Percentiles rank a stretch among this genome's conserved stretches.
Evolutionary conservation across 345 rosid genomes (phyloP).

Genomic region (Camelina sativa): DNA sequence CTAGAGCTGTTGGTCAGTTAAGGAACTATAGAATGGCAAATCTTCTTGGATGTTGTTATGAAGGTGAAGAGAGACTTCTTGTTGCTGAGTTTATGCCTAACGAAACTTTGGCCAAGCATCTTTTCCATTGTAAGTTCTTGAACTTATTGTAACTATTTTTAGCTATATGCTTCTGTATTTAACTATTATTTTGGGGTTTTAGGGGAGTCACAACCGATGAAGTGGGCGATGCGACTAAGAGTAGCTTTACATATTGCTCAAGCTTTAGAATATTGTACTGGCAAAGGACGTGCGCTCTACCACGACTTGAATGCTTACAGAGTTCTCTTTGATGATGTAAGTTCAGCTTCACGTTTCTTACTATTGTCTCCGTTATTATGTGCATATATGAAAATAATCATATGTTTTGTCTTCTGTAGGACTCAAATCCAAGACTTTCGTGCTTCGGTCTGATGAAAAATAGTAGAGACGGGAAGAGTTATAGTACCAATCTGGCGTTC

Average conservation of each 20-base stretch:
- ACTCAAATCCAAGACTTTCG: slow-evolving; percentile 90
- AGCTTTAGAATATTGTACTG: slow-evolving; percentile 88
- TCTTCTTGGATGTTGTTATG: slow-evolving; percentile 89
- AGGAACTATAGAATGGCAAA: slow-evolving; percentile 76
- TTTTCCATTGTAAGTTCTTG: slow-evolving; percentile 75
- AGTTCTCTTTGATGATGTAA: slow-evolving; percentile 87
- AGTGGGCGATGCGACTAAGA: slow-evolving; percentile 95
- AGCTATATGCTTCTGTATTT: not conserved
- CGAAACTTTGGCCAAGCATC: slow-evolving; percentile 93
- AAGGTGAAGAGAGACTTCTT: slow-evolving; percentile 91
- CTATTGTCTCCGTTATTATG: not conserved
- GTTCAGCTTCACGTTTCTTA: slow-evolving; percentile 6
- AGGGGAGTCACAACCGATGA: slow-evolving; percentile 97
- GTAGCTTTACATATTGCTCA: slow-evolving; percentile 91
- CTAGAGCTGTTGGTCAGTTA: slow-evolving; percentile 87
- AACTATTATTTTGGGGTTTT: not conserved
- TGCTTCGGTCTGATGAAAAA: slow-evolving; percentile 96
- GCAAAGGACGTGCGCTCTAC: slow-evolving; percentile 88
- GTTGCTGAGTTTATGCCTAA: slow-evolving; percentile 91
- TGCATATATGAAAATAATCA: not conserved
- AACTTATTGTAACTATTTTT: not conserved
- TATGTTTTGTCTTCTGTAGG: slow-evolving; percentile 48
- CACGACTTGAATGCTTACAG: slow-evolving; percentile 96
- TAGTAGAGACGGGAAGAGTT: slow-evolving; percentile 95
- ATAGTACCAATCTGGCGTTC: slow-evolving; percentile 90